phyloP scores from a whole-genome alignment of 257 asterid species.

The Primulina eburnea region DNA sequence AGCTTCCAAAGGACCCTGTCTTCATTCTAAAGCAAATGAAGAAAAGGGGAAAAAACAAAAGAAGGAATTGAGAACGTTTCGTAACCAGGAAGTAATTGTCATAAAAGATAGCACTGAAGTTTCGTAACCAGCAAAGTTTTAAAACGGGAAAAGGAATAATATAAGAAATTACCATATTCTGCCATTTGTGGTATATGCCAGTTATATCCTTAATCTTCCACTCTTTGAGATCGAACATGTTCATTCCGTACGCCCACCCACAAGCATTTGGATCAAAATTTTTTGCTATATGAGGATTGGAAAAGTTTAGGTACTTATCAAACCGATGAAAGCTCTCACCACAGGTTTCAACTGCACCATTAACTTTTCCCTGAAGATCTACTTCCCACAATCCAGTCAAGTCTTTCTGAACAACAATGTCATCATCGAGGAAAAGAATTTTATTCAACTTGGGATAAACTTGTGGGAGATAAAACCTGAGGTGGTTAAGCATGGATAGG shows the following conservation, averaged over 20 bases:
- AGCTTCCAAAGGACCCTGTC: slow-evolving; percentile 96
- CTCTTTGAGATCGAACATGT: slow-evolving; percentile 85
- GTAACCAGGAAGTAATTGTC: background rate
- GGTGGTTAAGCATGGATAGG: slow-evolving; percentile 97
- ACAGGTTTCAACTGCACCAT: slow-evolving; percentile 98
- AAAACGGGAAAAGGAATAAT: background rate
- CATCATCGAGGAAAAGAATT: slow-evolving; percentile 96
- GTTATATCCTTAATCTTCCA: slow-evolving; percentile 98
- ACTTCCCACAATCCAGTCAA: slow-evolving; percentile 91
- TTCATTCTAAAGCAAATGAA: slow-evolving; percentile 57
- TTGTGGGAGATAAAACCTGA: slow-evolving; percentile 92
- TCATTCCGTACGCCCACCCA: slow-evolving; percentile 99
- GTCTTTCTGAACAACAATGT: slow-evolving; percentile 97
- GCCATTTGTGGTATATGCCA: slow-evolving; percentile 98
- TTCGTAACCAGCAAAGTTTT: background rate
- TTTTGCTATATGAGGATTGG: slow-evolving; percentile 89
- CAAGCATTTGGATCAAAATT: slow-evolving; percentile 94
- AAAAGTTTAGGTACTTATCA: slow-evolving; percentile 91
- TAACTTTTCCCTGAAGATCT: slow-evolving; percentile 83
- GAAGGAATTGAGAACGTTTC: slow-evolving; percentile 11
- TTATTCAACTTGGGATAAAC: slow-evolving; percentile 93
- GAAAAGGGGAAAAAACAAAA: slow-evolving; percentile 9
- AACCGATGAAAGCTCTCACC: slow-evolving; percentile 97
- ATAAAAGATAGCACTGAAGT: background rate
- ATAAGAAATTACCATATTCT: slow-evolving; percentile 66